phyloP scores from a whole-genome alignment of 2,329 filamentous ascomycete genomes.

The Cercospora canescens region DNA sequence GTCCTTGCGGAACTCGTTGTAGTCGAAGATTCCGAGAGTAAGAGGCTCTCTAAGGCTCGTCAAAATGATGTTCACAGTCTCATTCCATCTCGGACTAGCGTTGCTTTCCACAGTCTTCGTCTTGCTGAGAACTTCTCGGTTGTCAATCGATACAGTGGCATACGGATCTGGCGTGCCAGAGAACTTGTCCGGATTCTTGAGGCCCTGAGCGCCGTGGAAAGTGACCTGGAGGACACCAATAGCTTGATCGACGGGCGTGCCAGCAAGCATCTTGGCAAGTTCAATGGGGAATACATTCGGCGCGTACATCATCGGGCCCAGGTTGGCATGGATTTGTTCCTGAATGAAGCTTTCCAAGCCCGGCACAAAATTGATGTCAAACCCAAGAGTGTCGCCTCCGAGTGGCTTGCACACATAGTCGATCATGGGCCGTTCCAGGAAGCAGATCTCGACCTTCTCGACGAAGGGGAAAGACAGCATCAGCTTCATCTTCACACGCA shows the following conservation, averaged over 20 bases:
- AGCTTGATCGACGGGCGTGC: slow-evolving; percentile 90
- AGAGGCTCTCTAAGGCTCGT: slow-evolving; percentile 87
- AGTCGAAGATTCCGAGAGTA: slow-evolving; percentile 84
- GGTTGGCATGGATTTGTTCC: slow-evolving; percentile 91
- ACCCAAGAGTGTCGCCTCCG: slow-evolving; percentile 91
- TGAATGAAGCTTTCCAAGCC: slow-evolving; percentile 91
- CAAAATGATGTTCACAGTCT: slow-evolving; percentile 93
- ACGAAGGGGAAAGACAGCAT: slow-evolving; percentile 95
- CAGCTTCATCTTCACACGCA: slow-evolving; percentile 97
- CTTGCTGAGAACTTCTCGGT: slow-evolving; percentile 74
- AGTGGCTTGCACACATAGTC: slow-evolving; percentile 98
- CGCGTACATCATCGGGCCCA: slow-evolving; percentile 96
- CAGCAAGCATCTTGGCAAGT: slow-evolving; percentile 96
- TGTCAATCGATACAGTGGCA: slow-evolving; percentile 79
- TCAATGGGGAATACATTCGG: slow-evolving; percentile 98
- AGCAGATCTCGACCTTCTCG: slow-evolving; percentile 92
- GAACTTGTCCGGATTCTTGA: slow-evolving; percentile 96
- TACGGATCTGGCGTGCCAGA: slow-evolving; percentile 91
- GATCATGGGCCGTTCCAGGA: slow-evolving; percentile 82
- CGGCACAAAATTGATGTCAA: slow-evolving; percentile 99
- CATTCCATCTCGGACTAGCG: slow-evolving; percentile 87
- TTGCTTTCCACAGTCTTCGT: slow-evolving; percentile 89
- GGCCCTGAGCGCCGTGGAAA: slow-evolving; percentile 83
- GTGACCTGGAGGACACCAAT: slow-evolving; percentile 92
- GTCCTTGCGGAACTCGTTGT: slow-evolving; percentile 94